Evolutionary conservation across 2,329 filamentous ascomycete genomes (phyloP), one percentile per base, ranked within the genome.

Genomic region (Ceratocystis albifundus): DNA sequence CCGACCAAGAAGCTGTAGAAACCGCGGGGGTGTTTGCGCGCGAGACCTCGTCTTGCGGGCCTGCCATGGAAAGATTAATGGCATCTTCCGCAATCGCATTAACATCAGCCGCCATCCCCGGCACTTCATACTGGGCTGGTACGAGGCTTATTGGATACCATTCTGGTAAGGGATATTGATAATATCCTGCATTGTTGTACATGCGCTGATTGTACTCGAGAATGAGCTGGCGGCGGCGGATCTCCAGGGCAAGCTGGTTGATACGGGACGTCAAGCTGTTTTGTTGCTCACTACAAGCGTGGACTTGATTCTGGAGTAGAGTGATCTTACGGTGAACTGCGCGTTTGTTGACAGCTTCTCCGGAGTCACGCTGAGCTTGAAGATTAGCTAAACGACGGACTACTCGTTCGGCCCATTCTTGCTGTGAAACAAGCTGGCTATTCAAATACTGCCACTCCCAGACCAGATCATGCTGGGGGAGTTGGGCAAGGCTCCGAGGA

Each of bases 381-480:
- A 68, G 64, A 22, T 64, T 63, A 22, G 64, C 67, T 12, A 68
- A 53, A 17, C 62, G 62, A 28, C 64, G 67, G n/a, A 65, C 64
- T 22, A 68, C 30, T 2, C 28, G 22, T 22, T 68, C 67, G n/a
- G 64, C 64, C 32, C 57, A 30, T 20, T 28, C 48, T 61, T 66
- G 67, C 36, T 68, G 59, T 7, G 36, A 8, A 17, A 66, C 53
- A 10, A 68, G 64, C 28, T 65, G 55, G 44, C 41, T 32, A 22
- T 64, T 68, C 61, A 66, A 62, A 28, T 68, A 68, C 6, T 65
- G 50, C 67, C 67, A 68, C 36, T 68, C 50, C 12, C 53, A 61
- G 5, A 61, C 5, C 1, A 68, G 64, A n/a, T 62, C 36, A 17
- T 50, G 15, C 12, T 61, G 64, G 8, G 67, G n/a, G 20, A 68